phyloP scores from a whole-genome alignment of 2,329 filamentous ascomycete species.

The Drechslera avenae region DNA sequence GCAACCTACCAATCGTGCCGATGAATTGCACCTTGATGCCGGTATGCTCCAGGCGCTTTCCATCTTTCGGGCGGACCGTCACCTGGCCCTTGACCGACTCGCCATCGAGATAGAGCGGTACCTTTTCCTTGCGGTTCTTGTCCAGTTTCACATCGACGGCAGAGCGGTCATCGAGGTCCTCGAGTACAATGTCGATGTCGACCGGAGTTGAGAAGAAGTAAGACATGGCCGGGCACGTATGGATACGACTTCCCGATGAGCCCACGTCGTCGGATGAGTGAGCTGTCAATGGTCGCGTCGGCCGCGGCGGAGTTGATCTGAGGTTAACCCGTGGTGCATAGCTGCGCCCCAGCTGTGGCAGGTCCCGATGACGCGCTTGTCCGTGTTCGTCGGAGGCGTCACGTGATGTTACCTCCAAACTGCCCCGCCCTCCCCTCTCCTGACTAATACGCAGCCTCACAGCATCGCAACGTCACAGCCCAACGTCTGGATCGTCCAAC shows the following conservation, averaged over 20 bases:
- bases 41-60: constrained; percentile 95
- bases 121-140: constrained; percentile 96
- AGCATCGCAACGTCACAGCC: too few species aligned
- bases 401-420: constrained; percentile 8
- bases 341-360: constrained; percentile 24
- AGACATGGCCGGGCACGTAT: constrained; percentile 67
- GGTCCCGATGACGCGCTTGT: constrained; percentile 19
- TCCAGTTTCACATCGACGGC: constrained; percentile 98
- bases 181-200: constrained; percentile 98
- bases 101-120: constrained; percentile 95
- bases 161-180: constrained; percentile 89
- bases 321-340: constrained; percentile 12
- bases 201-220: constrained; percentile 94
- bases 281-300: constrained; percentile 22
- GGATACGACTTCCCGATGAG: background rate
- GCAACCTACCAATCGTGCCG: constrained; percentile 81
- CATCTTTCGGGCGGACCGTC: constrained; percentile 94
- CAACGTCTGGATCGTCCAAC: background rate
- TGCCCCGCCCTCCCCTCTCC: constrained; percentile 9
- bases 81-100: constrained; percentile 97
- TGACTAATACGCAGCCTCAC: background rate
- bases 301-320: constrained; percentile 23
- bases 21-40: constrained; percentile 99
- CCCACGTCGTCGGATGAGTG: constrained; percentile 19
- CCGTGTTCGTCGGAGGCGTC: constrained; percentile 5